Conservation (phyloP, 2,329 filamentous ascomycete species). For the Ophiosphaerella korrae region DNA sequence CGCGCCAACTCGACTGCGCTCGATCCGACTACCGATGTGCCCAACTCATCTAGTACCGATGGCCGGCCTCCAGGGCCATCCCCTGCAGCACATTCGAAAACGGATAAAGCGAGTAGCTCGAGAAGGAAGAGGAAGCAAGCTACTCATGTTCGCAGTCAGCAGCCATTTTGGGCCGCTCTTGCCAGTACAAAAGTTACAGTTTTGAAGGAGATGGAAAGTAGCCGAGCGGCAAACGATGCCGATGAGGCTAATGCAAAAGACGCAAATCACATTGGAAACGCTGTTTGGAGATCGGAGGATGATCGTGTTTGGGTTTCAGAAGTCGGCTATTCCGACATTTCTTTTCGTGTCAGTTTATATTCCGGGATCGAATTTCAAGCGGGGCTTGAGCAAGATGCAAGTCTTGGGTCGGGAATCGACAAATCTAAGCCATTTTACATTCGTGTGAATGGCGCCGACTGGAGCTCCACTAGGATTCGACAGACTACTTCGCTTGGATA, state of each 20-base stretch:
- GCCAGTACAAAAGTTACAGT: slow-evolving; percentile 97
- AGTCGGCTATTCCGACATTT: slow-evolving; percentile 77
- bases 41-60: slow-evolving; percentile 51
- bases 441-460: slow-evolving; percentile 76
- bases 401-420: slow-evolving; percentile 61
- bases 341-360: slow-evolving; percentile 74
- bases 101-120: slow-evolving; percentile 66
- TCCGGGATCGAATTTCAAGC: slow-evolving; percentile 49
- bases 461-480: slow-evolving; percentile 76
- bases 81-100: slow-evolving; percentile 58
- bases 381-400: slow-evolving; percentile 46
- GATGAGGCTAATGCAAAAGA: slow-evolving; percentile 76
- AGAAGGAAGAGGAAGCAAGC: slow-evolving; percentile 92
- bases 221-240: slow-evolving; percentile 74
- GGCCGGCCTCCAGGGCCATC: slow-evolving; percentile 58
- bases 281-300: slow-evolving; percentile 70
- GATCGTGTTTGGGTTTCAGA: slow-evolving; percentile 82
- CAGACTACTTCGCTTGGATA: slow-evolving; percentile 55
- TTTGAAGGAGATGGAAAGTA: slow-evolving; percentile 78
- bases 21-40: slow-evolving; percentile 58
- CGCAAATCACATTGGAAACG: slow-evolving; percentile 76
- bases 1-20: slow-evolving; percentile 40
- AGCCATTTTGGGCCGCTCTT: slow-evolving; percentile 91
- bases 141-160: slow-evolving; percentile 85
- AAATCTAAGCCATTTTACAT: slow-evolving; percentile 78